Evolutionary conservation across 1,139 yeast genomes (phyloP).

Genomic region (Saccharomyces hybrid): DNA sequence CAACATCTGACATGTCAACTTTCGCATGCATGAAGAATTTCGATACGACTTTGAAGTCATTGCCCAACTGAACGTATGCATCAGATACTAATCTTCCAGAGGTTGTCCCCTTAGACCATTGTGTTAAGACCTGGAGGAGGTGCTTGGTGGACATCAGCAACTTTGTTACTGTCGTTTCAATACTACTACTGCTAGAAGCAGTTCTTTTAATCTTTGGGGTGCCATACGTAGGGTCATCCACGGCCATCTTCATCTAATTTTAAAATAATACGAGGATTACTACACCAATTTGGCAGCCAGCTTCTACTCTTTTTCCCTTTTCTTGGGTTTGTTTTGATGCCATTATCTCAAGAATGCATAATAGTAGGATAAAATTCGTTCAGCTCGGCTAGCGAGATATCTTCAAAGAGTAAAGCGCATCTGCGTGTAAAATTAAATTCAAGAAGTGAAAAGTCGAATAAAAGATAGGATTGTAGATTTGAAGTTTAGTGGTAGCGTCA

Average conservation of each 20-base stretch:
- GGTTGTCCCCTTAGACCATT: slow-evolving; percentile 80
- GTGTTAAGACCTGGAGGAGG: slow-evolving; percentile 72
- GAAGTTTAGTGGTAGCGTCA: not conserved
- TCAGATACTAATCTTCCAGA: slow-evolving; percentile 83
- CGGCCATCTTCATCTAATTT: not conserved
- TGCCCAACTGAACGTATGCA: slow-evolving; percentile 86
- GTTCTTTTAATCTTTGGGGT: slow-evolving; percentile 5
- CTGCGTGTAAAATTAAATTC: not conserved
- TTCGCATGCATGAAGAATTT: slow-evolving; percentile 65
- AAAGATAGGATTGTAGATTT: not conserved
- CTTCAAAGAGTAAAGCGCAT: not conserved
- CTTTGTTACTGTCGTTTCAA: slow-evolving; percentile 77
- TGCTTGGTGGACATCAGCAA: slow-evolving; percentile 85
- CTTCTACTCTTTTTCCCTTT: not conserved
- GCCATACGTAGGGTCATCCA: not conserved
- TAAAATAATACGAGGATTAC: not conserved
- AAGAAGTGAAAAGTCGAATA: not conserved
- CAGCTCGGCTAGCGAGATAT: not conserved
- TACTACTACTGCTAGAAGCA: slow-evolving; percentile 40
- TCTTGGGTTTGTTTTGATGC: not conserved
- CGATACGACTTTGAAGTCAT: slow-evolving; percentile 84
- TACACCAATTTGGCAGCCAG: not conserved
- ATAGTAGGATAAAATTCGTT: not conserved
- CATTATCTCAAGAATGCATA: not conserved
- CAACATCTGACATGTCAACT: slow-evolving; percentile 60